Conservation (phyloP, 495 filamentous ascomycete genomes). For the Letharia lupina region DNA sequence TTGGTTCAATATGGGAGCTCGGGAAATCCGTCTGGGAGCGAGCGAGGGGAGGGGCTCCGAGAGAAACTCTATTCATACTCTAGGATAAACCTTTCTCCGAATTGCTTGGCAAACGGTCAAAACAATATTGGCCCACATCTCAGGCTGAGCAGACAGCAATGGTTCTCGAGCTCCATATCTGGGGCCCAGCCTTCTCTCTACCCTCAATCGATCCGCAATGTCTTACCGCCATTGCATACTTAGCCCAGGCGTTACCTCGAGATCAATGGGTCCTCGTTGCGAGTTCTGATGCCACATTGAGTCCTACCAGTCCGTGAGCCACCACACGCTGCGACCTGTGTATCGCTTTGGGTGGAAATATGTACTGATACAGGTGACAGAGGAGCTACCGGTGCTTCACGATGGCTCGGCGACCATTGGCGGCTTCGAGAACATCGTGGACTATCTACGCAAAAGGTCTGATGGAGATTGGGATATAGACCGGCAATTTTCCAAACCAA, state of each 20-base stretch:
- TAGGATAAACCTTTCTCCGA: not conserved
- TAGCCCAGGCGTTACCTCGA: constrained; percentile 47
- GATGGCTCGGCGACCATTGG: constrained; percentile 55
- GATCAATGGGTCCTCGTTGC: constrained; percentile 67
- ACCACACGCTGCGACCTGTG: not conserved
- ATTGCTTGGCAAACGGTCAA: not conserved
- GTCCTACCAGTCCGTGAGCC: constrained; percentile 60
- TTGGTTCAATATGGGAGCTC: too few species aligned
- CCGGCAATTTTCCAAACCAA: constrained; percentile 35
- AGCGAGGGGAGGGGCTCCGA: too few species aligned
- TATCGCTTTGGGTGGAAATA: not conserved
- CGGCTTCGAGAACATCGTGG: constrained; percentile 66
- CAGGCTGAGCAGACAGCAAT: constrained; percentile 6
- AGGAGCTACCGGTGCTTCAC: constrained; percentile 63
- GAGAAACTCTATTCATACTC: too few species aligned
- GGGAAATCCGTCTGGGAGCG: too few species aligned
- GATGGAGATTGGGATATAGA: constrained; percentile 49
- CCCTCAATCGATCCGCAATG: constrained; percentile 89
- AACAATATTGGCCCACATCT: not conserved
- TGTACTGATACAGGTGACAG: constrained; percentile 35
- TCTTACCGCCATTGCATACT: constrained; percentile 65
- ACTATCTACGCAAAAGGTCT: constrained; percentile 54
- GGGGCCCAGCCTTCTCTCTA: constrained; percentile 80
- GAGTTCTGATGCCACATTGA: constrained; percentile 63
- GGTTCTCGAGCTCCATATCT: constrained; percentile 67